Evolutionary conservation across 225 moss, liverwort and hornwort species (phyloP).

Genomic region (Polytrichum formosum): DNA sequence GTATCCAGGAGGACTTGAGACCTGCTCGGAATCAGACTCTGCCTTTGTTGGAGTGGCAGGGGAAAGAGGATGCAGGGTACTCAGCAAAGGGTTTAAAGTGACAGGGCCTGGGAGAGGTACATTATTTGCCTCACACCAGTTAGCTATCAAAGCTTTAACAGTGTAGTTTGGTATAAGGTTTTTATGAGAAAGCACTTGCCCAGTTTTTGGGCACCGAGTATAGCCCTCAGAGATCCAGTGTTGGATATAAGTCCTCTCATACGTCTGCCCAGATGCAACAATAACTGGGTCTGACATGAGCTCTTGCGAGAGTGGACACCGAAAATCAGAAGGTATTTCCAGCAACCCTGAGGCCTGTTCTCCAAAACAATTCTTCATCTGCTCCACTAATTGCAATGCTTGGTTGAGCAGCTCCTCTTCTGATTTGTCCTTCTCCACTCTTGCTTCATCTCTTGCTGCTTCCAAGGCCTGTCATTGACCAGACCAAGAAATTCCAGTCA

Average conservation of each 20-base stretch:
- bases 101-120: constrained; percentile 74
- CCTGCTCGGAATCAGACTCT: constrained; percentile 57
- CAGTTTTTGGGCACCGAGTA: constrained; percentile 76
- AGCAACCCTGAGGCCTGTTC: constrained; percentile 36
- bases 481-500: constrained; percentile 18
- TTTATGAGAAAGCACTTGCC: constrained; percentile 74
- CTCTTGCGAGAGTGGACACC: constrained; percentile 92
- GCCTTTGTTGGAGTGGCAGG: constrained; percentile 16
- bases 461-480: constrained; percentile 32
- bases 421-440: constrained; percentile 28
- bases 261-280: constrained; percentile 92
- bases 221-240: constrained; percentile 89
- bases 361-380: constrained; percentile 42
- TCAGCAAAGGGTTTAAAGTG: constrained; percentile 48
- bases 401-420: constrained; percentile 46
- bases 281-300: constrained; percentile 99
- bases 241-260: constrained; percentile 84
- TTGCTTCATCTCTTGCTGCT: constrained; percentile 31
- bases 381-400: constrained; percentile 39
- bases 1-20: constrained; percentile 27
- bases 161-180: constrained; percentile 96
- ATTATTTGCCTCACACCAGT: constrained; percentile 91
- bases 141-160: constrained; percentile 92
- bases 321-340: constrained; percentile 86
- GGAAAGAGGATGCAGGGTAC: constrained; percentile 16